Conservation (phyloP, 192 early-diverging fungal genomes). For the Dissophora globulifera region DNA sequence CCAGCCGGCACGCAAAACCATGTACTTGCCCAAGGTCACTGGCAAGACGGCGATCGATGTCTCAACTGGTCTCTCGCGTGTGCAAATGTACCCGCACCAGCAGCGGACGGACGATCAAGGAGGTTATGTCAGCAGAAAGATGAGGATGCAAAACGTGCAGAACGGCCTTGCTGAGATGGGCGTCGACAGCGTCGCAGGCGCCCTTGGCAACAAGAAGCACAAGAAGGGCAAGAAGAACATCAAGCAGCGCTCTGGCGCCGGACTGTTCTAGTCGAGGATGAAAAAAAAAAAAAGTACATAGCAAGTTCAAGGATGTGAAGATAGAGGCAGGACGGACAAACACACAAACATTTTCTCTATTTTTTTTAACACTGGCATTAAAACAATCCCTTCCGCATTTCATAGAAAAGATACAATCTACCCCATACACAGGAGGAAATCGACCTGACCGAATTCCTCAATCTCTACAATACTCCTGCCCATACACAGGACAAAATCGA, state of each 20-base stretch:
- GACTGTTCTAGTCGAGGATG: slow-evolving; percentile 19
- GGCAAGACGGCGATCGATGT: slow-evolving; percentile 47
- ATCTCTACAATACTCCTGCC: too few species aligned
- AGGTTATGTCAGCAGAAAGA: slow-evolving; percentile 50
- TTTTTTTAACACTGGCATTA: too few species aligned
- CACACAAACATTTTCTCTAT: too few species aligned
- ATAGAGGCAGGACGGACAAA: too few species aligned
- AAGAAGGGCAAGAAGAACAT: slow-evolving; percentile 83
- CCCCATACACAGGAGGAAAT: too few species aligned
- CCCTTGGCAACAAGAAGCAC: slow-evolving; percentile 65
- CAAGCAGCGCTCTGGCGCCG: slow-evolving; percentile 77
- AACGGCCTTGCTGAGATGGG: slow-evolving; percentile 41
- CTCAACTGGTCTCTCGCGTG: slow-evolving; percentile 58
- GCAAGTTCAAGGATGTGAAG: too few species aligned
- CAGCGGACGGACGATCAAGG: slow-evolving; percentile 58
- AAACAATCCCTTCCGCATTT: too few species aligned
- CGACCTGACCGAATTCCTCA: too few species aligned
- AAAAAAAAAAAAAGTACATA: too few species aligned
- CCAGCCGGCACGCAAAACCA: slow-evolving; percentile 22
- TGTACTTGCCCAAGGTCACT: slow-evolving; percentile 51
- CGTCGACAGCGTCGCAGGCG: slow-evolving; percentile 46
- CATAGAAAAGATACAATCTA: too few species aligned
- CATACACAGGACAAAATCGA: too few species aligned
- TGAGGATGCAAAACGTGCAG: slow-evolving; percentile 37
- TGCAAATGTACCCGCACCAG: slow-evolving; percentile 73